phyloP scores from a whole-genome alignment of 306 rosid species.

The Vicia villosa region DNA sequence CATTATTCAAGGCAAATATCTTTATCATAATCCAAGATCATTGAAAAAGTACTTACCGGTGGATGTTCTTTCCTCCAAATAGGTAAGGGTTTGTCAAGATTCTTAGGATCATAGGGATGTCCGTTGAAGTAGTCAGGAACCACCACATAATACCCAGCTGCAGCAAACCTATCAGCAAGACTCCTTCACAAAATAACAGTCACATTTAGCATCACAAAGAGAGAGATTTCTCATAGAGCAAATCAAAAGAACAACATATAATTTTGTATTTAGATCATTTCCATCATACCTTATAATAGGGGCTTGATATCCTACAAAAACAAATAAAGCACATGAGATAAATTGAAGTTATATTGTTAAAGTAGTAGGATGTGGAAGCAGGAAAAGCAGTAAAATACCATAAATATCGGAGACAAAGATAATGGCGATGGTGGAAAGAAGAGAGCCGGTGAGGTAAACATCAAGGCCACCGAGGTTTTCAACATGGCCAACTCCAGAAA shows the following conservation, averaged over 20 bases:
- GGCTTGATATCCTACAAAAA: slow-evolving; percentile 65
- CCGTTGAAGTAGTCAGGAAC: slow-evolving; percentile 67
- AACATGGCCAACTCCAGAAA: slow-evolving; percentile 58
- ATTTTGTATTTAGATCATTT: too few species aligned
- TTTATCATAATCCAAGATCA: too few species aligned
- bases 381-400: slow-evolving; percentile 52
- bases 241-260: background rate
- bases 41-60: slow-evolving; percentile 43
- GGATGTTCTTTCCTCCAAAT: slow-evolving; percentile 61
- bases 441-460: slow-evolving; percentile 57
- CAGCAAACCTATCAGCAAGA: slow-evolving; percentile 70
- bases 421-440: slow-evolving; percentile 56
- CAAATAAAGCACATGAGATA: slow-evolving; percentile 25
- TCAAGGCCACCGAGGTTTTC: slow-evolving; percentile 54
- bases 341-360: slow-evolving; percentile 8
- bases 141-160: slow-evolving; percentile 59
- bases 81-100: slow-evolving; percentile 44
- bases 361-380: background rate
- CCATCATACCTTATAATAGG: slow-evolving; percentile 61
- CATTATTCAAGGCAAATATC: too few species aligned
- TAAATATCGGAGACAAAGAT: slow-evolving; percentile 54
- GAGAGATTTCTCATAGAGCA: background rate
- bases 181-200: slow-evolving; percentile 45
- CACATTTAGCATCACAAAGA: background rate
- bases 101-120: slow-evolving; percentile 49